Percentiles rank a stretch among this genome's conserved stretches.
phyloP scores from a whole-genome alignment of 23 red algal genomes.

The Cyanidiococcus yangmingshanensis region DNA sequence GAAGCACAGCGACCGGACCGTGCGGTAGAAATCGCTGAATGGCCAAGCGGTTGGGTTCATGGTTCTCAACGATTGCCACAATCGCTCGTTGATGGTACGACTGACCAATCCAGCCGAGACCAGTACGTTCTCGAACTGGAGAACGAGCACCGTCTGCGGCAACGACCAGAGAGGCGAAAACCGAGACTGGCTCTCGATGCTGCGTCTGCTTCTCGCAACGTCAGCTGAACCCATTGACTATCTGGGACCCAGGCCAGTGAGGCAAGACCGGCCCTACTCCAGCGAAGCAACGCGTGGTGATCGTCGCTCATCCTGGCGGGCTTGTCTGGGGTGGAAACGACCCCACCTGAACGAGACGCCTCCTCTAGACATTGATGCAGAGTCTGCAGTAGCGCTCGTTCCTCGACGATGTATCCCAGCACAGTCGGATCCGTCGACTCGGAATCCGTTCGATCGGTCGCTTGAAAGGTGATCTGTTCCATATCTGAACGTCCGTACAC shows the following conservation, averaged over 20 bases:
- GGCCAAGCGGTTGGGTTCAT: slow-evolving; percentile 28
- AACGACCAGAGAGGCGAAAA: slow-evolving; percentile 51
- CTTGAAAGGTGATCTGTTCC: slow-evolving; percentile 1
- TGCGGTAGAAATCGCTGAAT: slow-evolving; percentile 74
- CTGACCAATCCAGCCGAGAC: slow-evolving; percentile 35
- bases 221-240: slow-evolving; percentile 36
- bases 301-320: too few relatives aligned
- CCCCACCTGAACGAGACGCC: too few relatives aligned
- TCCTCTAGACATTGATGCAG: slow-evolving; percentile 27
- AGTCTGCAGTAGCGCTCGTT: slow-evolving; percentile 40
- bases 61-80: slow-evolving; percentile 52
- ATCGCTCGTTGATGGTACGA: slow-evolving; percentile 65
- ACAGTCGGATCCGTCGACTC: background rate
- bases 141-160: slow-evolving; percentile 72
- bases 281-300: too few relatives aligned
- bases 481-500: slow-evolving; percentile 35
- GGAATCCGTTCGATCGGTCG: background rate
- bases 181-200: background rate
- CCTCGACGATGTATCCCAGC: slow-evolving; percentile 60
- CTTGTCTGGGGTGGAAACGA: too few relatives aligned
- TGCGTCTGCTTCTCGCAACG: slow-evolving; percentile 26
- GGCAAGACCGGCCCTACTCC: background rate
- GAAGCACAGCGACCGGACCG: slow-evolving; percentile 79
- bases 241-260: background rate
- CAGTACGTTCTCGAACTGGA: slow-evolving; percentile 36